A percentile compares a stretch with the other conserved stretches of the same genome.
Evolutionary conservation across 2,329 filamentous ascomycete species (phyloP).

Genomic region (Cladosporium oxysporum): DNA sequence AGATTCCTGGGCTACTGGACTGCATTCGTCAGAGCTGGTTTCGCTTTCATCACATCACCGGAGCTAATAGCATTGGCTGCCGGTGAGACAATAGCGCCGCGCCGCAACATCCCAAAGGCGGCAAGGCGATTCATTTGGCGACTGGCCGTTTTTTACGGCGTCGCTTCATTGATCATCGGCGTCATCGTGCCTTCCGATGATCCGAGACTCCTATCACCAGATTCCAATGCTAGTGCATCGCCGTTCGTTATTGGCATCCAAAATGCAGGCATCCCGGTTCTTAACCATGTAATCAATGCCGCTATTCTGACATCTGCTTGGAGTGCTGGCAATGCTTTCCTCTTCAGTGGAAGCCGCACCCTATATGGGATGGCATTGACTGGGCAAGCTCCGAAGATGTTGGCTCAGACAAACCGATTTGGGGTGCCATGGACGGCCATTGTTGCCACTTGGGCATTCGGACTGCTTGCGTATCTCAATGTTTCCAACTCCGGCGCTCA

Average conservation of each 20-base stretch:
- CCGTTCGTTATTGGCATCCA: slow-evolving; percentile 62
- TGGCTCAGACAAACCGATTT: slow-evolving; percentile 44
- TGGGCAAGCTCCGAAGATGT: slow-evolving; percentile 61
- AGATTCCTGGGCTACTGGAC: slow-evolving; percentile 47
- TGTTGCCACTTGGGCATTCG: slow-evolving; percentile 43
- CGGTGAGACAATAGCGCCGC: slow-evolving; percentile 25
- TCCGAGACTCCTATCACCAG: slow-evolving; percentile 29
- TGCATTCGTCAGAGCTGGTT: slow-evolving; percentile 28
- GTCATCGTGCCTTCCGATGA: slow-evolving; percentile 45
- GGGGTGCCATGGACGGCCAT: slow-evolving; percentile 55
- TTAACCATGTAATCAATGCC: slow-evolving; percentile 67
- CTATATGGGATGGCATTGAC: slow-evolving; percentile 60
- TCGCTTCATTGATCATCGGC: slow-evolving; percentile 41
- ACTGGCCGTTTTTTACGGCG: slow-evolving; percentile 41
- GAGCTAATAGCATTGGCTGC: slow-evolving; percentile 31
- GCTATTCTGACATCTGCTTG: slow-evolving; percentile 67
- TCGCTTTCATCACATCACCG: slow-evolving; percentile 28
- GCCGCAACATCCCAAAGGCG: slow-evolving; percentile 28
- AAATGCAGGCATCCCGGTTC: slow-evolving; percentile 59
- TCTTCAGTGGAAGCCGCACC: slow-evolving; percentile 55
- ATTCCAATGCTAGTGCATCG: slow-evolving; percentile 43
- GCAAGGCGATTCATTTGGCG: slow-evolving; percentile 28
- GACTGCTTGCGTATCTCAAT: slow-evolving; percentile 45
- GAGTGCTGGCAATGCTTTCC: slow-evolving; percentile 57
- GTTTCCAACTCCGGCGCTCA: slow-evolving; percentile 29